These are phyloP conservation scores for Yamadazyma blattariae DNA, from an alignment of 1,139 yeast genomes.

Conservation along the genomic window DNA sequence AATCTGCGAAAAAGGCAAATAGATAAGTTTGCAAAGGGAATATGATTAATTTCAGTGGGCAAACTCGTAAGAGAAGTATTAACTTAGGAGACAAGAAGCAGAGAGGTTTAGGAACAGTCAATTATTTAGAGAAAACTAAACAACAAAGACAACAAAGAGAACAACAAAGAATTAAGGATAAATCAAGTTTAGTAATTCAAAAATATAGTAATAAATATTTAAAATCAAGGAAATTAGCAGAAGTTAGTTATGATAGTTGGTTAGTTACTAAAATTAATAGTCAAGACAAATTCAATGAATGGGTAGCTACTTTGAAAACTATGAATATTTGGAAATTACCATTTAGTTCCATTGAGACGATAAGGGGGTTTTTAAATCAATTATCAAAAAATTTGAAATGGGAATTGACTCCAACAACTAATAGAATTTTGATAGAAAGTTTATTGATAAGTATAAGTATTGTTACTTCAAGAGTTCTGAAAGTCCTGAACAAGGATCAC, in stretches of 20 bases:
- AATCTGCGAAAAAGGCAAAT: slow-evolving; percentile 1
- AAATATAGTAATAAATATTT: slow-evolving; percentile 36
- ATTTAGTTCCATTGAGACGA: background rate
- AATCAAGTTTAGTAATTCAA: slow-evolving; percentile 53
- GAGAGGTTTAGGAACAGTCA: slow-evolving; percentile 14
- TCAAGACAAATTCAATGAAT: slow-evolving; percentile 10
- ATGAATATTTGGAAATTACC: slow-evolving; percentile 9
- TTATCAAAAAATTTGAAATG: slow-evolving; percentile 2
- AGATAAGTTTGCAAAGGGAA: background rate
- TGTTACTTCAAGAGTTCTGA: too few species aligned
- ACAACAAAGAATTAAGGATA: slow-evolving; percentile 44
- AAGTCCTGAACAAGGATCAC: too few species aligned
- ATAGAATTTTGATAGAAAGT: slow-evolving; percentile 1
- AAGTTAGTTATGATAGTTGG: slow-evolving; percentile 10
- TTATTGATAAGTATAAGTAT: background rate
- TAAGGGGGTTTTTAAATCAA: background rate
- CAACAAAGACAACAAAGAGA: slow-evolving; percentile 68
- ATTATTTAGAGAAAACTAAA: slow-evolving; percentile 55
- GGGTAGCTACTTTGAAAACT: slow-evolving; percentile 7
- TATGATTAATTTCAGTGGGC: slow-evolving; percentile 66
- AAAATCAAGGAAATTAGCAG: slow-evolving; percentile 17
- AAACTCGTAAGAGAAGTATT: slow-evolving; percentile 58
- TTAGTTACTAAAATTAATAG: background rate
- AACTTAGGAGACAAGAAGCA: slow-evolving; percentile 65
- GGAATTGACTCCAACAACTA: slow-evolving; percentile 3